Percentiles rank a stretch among this genome's conserved stretches.
These are phyloP conservation scores for Porodaedalea pini DNA, from an alignment of 1,284 basidiomycete genomes.

Conservation along the genomic window DNA sequence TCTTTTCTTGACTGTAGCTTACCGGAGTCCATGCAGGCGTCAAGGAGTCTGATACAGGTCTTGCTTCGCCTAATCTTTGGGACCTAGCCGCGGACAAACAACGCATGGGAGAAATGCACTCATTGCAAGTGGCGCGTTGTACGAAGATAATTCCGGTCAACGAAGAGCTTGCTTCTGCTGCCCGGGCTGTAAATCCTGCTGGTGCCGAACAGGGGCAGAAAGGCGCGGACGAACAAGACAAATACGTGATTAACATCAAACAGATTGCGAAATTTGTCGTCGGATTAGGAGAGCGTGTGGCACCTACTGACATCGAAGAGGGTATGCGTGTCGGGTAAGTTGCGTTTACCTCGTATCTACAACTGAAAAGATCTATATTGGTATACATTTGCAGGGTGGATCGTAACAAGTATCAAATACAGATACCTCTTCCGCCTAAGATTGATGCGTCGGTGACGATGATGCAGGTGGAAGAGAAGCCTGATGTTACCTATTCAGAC, in stretches of 20 bases:
- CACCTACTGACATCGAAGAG: slow-evolving; percentile 98
- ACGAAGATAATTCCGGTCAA: slow-evolving; percentile 96
- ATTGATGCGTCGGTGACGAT: slow-evolving; percentile 99
- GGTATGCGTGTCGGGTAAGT: slow-evolving; percentile 98
- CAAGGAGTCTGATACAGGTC: slow-evolving; percentile 97
- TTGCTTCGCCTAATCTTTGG: slow-evolving; percentile 96
- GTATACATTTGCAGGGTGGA: slow-evolving; percentile 58
- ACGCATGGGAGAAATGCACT: slow-evolving; percentile 90
- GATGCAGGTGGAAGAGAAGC: slow-evolving; percentile 99
- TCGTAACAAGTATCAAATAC: slow-evolving; percentile 97
- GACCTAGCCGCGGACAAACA: slow-evolving; percentile 86
- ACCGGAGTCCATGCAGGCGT: slow-evolving; percentile 53
- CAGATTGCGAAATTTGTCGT: slow-evolving; percentile 99
- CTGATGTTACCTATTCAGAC: slow-evolving; percentile 97
- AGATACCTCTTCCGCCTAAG: slow-evolving; percentile 99
- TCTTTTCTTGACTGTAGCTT: background rate
- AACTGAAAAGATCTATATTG: slow-evolving; percentile 2
- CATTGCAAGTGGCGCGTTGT: slow-evolving; percentile 95
- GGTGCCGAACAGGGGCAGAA: slow-evolving; percentile 82
- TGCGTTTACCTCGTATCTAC: slow-evolving; percentile 21
- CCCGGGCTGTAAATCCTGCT: slow-evolving; percentile 65
- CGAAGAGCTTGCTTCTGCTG: slow-evolving; percentile 65
- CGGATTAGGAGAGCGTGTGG: slow-evolving; percentile 92
- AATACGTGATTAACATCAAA: slow-evolving; percentile 99
- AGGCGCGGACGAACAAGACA: slow-evolving; percentile 94